These are phyloP conservation scores for Lenzites betulinus DNA, from an alignment of 768 basidiomycete species.

Conservation along the genomic window DNA sequence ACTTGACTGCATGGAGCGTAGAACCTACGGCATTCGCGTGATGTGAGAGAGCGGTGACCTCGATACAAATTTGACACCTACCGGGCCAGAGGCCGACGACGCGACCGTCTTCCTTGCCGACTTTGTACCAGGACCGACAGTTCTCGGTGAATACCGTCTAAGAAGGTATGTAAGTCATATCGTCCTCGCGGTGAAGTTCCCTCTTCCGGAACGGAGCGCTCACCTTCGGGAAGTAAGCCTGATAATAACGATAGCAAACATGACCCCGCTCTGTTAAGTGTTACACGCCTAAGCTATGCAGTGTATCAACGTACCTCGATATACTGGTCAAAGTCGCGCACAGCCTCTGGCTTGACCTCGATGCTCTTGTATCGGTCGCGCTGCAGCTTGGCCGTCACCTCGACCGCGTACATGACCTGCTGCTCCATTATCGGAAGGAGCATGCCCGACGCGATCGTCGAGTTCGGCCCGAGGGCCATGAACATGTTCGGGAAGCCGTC, in stretches of 20 bases:
- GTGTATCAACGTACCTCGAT: constrained; percentile 45
- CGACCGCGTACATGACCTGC: constrained; percentile 58
- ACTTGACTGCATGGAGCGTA: constrained; percentile 47
- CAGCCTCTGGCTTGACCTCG: constrained; percentile 60
- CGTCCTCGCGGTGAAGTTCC: no score
- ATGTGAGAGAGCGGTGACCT: no score
- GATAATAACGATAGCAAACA: no score
- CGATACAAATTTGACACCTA: constrained; percentile 21
- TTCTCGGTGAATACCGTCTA: constrained; percentile 60
- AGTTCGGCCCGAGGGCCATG: constrained; percentile 58
- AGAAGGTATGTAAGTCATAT: background rate
- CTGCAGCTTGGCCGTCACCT: constrained; percentile 59
- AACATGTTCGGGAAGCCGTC: constrained; percentile 76
- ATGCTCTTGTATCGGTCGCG: constrained; percentile 63
- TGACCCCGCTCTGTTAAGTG: no score
- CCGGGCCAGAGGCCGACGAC: constrained; percentile 61
- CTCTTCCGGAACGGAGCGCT: no score
- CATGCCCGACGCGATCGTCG: constrained; percentile 54
- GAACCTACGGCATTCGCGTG: constrained; percentile 44
- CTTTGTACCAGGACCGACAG: constrained; percentile 65
- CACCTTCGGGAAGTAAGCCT: constrained; percentile 52
- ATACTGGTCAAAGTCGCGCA: constrained; percentile 63
- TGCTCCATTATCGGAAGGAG: constrained; percentile 57
- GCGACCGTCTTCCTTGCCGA: constrained; percentile 55
- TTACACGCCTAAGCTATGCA: background rate